Evolutionary conservation across 2,329 filamentous ascomycete genomes (phyloP), one percentile per base, ranked within the genome.

Genomic region (Calonectria crousiana): DNA sequence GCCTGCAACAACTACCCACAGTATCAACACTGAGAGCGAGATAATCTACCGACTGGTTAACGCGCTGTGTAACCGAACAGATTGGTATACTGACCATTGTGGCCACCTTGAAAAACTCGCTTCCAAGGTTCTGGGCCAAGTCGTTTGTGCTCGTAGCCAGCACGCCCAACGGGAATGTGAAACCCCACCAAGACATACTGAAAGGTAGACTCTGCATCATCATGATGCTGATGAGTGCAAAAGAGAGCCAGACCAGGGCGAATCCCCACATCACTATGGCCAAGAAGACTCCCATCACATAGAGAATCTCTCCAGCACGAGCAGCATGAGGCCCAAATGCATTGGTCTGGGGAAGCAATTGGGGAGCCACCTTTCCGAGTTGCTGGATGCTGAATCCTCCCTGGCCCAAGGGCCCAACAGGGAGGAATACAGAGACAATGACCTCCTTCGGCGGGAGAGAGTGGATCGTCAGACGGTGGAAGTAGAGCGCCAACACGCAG

Each of bases 341-440:
- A 67, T 76, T 80, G 2, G 84, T 86, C 52, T 83, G 68, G 0
- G 85, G 86, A 26, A 89, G 80, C 3, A 88, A 71, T 4, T 81
- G 78, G 64, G 88, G 78, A 5, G 89, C 87, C 4, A 88, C 86
- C 60, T 86, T 85, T 9, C 90, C 90, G 4, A 88, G 83, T 76
- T 90, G 87, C 82, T 89, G 86, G 51, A 89, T 88, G 64, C 86
- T 89, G 79, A 90, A 94, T 2, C 91, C 92, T 18, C 92, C 93
- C 81, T 93, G 91, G 0, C 92, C 92, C 0, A 94, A 84, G 0
- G 93, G 92, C 0, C 93, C 92, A 0, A 94, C 86, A 0, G 93
- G 93, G 0, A 95, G 84, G 77, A 94, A 93, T 9, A 91, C 90
- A 2, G 90, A 93, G 13, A 94, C 92, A 53, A 94, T 92, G 70